Percentiles rank a stretch among this genome's conserved stretches.
These are phyloP conservation scores for Phallus indusiatus DNA, from an alignment of 768 basidiomycete genomes.

Conservation along the genomic window DNA sequence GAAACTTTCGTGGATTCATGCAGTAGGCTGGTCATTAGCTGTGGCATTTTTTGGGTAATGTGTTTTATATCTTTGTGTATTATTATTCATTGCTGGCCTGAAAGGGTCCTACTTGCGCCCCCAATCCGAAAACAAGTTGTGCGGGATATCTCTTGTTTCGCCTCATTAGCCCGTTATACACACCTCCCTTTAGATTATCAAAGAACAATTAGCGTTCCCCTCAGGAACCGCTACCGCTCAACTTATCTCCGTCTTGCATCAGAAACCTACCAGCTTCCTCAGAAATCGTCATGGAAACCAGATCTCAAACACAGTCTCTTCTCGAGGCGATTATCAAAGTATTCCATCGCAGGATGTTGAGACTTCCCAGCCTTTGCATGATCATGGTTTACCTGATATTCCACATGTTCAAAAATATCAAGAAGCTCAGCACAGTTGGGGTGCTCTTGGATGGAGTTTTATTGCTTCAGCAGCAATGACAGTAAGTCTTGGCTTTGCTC, in stretches of 20 bases:
- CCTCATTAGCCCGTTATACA: conserved; percentile 6
- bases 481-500: conserved; percentile 38
- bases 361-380: conserved; percentile 18
- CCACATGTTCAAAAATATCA: conserved; percentile 33
- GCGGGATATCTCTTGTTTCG: conserved; percentile 18
- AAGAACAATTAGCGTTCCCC: conserved; percentile 90
- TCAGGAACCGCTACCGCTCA: conserved; percentile 96
- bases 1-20: conserved; percentile 58
- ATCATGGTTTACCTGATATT: conserved; percentile 22
- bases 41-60: conserved; percentile 86
- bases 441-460: conserved; percentile 71
- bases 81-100: conserved; percentile 5
- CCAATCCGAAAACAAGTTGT: conserved; percentile 93
- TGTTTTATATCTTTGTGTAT: neutral
- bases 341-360: conserved; percentile 3
- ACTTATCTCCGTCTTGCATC: conserved; percentile 82
- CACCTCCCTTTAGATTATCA: conserved; percentile 55
- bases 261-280: conserved; percentile 51
- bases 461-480: conserved; percentile 63
- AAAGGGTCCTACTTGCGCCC: conserved; percentile 88
- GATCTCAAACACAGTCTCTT: conserved; percentile 13
- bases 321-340: conserved; percentile 5
- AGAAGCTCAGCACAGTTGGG: conserved; percentile 63
- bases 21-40: conserved; percentile 80
- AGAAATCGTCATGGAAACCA: conserved; percentile 51